phyloP scores from a whole-genome alignment of 169 alveolate species.

The Plasmodium yoelii region DNA sequence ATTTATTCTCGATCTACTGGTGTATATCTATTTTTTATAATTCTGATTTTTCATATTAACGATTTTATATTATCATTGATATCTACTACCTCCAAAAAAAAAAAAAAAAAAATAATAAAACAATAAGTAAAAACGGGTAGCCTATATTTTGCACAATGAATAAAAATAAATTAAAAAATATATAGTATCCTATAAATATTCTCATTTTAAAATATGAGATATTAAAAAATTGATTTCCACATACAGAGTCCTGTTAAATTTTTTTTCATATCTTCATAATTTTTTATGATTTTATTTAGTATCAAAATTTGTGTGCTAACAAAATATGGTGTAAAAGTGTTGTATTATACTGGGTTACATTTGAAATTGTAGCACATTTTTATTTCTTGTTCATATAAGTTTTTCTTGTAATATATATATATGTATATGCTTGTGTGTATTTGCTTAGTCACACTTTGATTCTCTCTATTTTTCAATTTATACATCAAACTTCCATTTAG shows the following conservation, averaged over 20 bases:
- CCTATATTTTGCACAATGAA: neutral
- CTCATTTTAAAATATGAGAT: neutral
- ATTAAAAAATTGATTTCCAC: neutral
- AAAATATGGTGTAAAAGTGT: neutral
- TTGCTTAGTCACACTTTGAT: neutral
- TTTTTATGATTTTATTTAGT: neutral
- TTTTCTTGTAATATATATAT: too few species aligned
- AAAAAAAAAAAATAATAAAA: neutral
- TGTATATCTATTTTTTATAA: slow-evolving; percentile 5
- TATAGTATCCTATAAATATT: neutral
- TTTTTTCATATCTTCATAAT: neutral
- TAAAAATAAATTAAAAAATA: neutral
- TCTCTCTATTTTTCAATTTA: neutral
- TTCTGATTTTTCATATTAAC: neutral
- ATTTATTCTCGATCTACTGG: neutral
- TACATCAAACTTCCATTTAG: neutral
- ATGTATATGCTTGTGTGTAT: too few species aligned
- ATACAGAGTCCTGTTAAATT: neutral
- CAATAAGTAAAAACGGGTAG: neutral
- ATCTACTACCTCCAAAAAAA: neutral
- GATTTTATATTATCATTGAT: neutral
- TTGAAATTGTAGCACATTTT: neutral
- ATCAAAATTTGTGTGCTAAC: neutral
- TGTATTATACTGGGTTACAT: neutral
- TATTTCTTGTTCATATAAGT: too few species aligned